phyloP scores from a whole-genome alignment of 1,284 basidiomycete genomes.

The Apiotrichum sp. region DNA sequence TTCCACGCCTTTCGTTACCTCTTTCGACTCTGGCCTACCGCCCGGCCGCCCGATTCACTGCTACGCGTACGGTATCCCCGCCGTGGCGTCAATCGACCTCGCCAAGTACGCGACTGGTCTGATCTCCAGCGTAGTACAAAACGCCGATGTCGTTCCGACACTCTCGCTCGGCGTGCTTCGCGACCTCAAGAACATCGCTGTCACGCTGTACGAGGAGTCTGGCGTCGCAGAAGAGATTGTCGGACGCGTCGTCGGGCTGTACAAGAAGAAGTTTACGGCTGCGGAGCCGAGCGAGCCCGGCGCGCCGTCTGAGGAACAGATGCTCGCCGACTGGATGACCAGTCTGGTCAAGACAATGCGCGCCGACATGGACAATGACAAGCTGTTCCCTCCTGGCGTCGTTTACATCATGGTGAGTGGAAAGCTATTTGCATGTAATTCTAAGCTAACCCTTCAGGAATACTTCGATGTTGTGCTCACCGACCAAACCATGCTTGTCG shows the following conservation, averaged over 20 bases:
- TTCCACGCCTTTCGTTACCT: conserved; percentile 50
- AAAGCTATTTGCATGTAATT: neutral
- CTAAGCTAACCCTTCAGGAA: conserved; percentile 30
- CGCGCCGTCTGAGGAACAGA: conserved; percentile 22
- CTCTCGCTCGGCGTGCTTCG: conserved; percentile 50
- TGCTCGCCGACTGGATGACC: conserved; percentile 45
- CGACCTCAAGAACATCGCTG: conserved; percentile 51
- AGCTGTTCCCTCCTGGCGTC: conserved; percentile 46
- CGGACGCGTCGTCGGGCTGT: conserved; percentile 43
- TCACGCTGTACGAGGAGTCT: conserved; percentile 46
- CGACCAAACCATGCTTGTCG: conserved; percentile 10
- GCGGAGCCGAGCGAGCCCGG: neutral
- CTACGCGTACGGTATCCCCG: conserved; percentile 49
- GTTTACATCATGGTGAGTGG: conserved; percentile 38
- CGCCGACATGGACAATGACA: conserved; percentile 48
- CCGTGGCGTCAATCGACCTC: conserved; percentile 49
- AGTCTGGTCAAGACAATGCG: conserved; percentile 47
- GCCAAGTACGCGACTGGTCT: conserved; percentile 47
- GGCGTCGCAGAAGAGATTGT: conserved; percentile 51
- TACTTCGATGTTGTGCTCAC: conserved; percentile 47
- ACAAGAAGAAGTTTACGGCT: conserved; percentile 22
- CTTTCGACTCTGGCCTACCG: conserved; percentile 46
- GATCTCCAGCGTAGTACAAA: conserved; percentile 49
- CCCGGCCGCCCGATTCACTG: conserved; percentile 50
- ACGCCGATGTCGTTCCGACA: conserved; percentile 37